Conservation (phyloP, 768 basidiomycete species). For the Hypholoma sublateritium region DNA sequence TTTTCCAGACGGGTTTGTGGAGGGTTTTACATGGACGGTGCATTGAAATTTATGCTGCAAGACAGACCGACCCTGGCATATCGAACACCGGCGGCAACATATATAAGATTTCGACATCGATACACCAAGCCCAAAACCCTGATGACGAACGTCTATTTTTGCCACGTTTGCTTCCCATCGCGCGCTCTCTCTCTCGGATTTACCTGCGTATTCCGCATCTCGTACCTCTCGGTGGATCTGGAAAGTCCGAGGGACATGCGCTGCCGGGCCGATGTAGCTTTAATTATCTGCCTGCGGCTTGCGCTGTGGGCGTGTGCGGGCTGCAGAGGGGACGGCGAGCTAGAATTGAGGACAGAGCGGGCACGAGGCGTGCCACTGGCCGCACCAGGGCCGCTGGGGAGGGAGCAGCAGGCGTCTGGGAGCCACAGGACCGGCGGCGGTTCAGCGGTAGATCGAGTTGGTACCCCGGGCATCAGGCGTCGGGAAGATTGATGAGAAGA, state of each 20-base stretch:
- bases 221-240: conserved; percentile 1
- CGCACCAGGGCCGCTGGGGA: background rate
- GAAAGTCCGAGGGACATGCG: background rate
- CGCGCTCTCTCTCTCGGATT: background rate
- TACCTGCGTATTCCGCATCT: conserved; percentile 1
- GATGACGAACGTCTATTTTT: conserved; percentile 1
- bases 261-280: background rate
- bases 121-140: background rate
- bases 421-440: conserved; percentile 22
- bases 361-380: too few species aligned
- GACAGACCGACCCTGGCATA: background rate
- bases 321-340: background rate
- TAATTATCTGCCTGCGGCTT: background rate
- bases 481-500: conserved; percentile 15
- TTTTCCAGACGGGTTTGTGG: too few species aligned
- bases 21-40: too few species aligned
- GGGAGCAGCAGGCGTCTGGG: background rate
- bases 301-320: background rate
- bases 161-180: background rate
- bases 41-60: background rate
- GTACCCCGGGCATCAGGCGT: conserved; percentile 11
- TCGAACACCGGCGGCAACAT: conserved; percentile 6
- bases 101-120: conserved; percentile 4
- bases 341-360: too few species aligned
- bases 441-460: conserved; percentile 15